phyloP scores from a whole-genome alignment of 768 basidiomycete species.

The Heimioporus sp. region DNA sequence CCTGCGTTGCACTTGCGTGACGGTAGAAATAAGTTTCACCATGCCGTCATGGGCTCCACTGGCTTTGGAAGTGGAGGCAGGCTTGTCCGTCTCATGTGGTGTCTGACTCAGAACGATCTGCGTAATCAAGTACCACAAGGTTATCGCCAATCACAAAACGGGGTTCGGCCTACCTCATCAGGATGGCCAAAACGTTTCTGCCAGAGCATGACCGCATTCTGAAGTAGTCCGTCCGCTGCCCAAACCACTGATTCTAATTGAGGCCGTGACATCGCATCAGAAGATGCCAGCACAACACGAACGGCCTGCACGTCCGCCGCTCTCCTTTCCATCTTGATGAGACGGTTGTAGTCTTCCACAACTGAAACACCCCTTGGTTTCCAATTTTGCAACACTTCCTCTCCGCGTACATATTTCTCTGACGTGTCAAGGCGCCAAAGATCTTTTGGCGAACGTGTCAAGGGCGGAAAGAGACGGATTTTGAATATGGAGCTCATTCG shows the following conservation, averaged over 20 bases:
- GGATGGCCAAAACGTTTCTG: conserved; percentile 75
- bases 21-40: conserved; percentile 67
- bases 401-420: conserved; percentile 92
- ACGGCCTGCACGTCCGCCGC: conserved; percentile 91
- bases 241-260: conserved; percentile 53
- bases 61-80: conserved; percentile 9
- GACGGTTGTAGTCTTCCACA: conserved; percentile 79
- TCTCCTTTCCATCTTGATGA: conserved; percentile 68
- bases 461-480: conserved; percentile 75
- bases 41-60: conserved; percentile 45
- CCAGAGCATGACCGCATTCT: conserved; percentile 77
- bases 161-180: conserved; percentile 56
- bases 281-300: conserved; percentile 66
- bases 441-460: conserved; percentile 84
- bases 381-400: conserved; percentile 82
- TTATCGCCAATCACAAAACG: not conserved
- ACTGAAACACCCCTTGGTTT: conserved; percentile 85
- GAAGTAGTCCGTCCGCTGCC: conserved; percentile 64
- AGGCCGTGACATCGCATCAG: conserved; percentile 43
- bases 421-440: conserved; percentile 95
- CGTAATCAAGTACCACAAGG: conserved; percentile 11
- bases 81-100: conserved; percentile 52
- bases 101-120: conserved; percentile 82
- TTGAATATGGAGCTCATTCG: conserved; percentile 85
- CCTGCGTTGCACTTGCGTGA: conserved; percentile 74